Base-by-base conservation (phyloP, 371 early-diverging fungal genomes). In the Cokeromyces recurvatus region DNA sequence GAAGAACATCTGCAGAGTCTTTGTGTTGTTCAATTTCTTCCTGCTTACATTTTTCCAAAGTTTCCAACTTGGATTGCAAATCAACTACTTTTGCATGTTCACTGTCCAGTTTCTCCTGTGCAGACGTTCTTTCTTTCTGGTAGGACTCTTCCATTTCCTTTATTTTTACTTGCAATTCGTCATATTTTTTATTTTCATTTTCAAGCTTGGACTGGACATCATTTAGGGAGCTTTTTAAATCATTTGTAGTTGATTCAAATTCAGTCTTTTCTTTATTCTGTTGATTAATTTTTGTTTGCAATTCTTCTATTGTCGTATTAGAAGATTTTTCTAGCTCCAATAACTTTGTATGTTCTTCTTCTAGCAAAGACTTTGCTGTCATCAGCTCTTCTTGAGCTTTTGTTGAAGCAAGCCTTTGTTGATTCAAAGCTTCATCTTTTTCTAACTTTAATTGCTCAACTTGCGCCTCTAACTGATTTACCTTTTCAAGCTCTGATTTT, bases 401-500 rank as follows among this genome's bases (percentile, higher is more conserved):
- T 27, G 29, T 27, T 27, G 29, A 27, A 7, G 11, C 27, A 16
- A 24, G 11, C n/a, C n/a, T 11, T 11, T 22, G 14, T 20, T 11
- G 9, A 5, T 51, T 21, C 10, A 39, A 14, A 9, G 23, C 37
- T 12, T 39, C 38, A 9, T 51, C 15, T 1, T 45, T 44, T 15
- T 45, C 38, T 19, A 16, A 16, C 9, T 22, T 22, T 14, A 45
- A 9, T 10, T 38, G 25, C 0, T 50, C 34, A 2, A 50, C 15
- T 8, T 55, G 34, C 14, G 36, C 16, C 17, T 50, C 45, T 29
- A 55, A 32, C 11, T 17, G 23, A 9, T 32, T 27, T 1, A 16
- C 17, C 9, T 55, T 49, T 17, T 34, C 29, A 21, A 29, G 46
- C 22, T 53, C 47, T 27, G 32, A 14, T 16, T 53, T 20, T n/a